phyloP scores from a whole-genome alignment of 345 rosid species.

The Angophora floribunda region DNA sequence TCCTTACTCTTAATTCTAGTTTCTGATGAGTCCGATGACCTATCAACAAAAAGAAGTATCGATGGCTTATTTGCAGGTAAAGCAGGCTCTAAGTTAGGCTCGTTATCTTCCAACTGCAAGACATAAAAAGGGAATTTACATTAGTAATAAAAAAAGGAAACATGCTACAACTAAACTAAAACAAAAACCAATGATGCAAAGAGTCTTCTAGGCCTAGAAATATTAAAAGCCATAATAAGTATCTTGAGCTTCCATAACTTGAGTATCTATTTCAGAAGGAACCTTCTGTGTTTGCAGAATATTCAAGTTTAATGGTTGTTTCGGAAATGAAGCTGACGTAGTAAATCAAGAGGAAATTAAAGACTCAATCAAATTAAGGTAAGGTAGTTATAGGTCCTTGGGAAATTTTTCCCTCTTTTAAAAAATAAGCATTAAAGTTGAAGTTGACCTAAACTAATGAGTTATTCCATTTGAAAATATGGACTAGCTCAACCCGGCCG shows the following conservation, averaged over 20 bases:
- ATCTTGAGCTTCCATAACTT: not conserved
- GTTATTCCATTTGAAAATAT: not conserved
- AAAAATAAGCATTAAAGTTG: not conserved
- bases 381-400: not conserved
- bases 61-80: constrained; percentile 72
- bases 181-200: not conserved
- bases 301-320: not conserved
- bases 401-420: not conserved
- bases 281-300: not conserved
- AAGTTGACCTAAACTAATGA: not conserved
- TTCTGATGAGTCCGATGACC: constrained; percentile 49
- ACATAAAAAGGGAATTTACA: not conserved
- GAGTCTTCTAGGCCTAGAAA: not conserved
- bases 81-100: constrained; percentile 32
- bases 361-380: not conserved
- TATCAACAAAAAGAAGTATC: constrained; percentile 74
- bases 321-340: not conserved
- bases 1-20: constrained; percentile 47
- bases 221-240: not conserved
- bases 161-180: not conserved
- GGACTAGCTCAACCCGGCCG: not conserved
- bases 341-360: not conserved
- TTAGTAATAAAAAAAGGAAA: not conserved
- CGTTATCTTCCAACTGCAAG: constrained; percentile 55
- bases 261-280: not conserved